Evolutionary conservation across 139 green algal species (phyloP).

Genomic region (Chlamydomonas asymmetrica): DNA sequence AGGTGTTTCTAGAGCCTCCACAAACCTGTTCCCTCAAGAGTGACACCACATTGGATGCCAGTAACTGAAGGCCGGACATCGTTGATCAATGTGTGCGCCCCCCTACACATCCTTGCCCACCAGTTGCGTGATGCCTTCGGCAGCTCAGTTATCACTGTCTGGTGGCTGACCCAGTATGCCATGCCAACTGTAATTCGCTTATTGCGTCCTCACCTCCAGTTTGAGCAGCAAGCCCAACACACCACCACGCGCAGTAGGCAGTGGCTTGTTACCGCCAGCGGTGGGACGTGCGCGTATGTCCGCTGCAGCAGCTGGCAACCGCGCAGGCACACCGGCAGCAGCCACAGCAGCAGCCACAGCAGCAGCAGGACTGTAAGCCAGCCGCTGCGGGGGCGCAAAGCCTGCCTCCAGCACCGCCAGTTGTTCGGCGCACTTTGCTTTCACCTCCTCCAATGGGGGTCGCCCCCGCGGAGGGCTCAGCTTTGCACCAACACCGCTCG

Average conservation of each 20-base stretch:
- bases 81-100: no score
- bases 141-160: no score
- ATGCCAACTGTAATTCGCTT: neutral
- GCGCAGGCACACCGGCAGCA: neutral
- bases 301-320: neutral
- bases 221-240: slow-evolving; percentile 1
- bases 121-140: no score
- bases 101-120: no score
- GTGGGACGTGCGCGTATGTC: no score
- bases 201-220: neutral
- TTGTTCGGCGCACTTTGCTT: neutral
- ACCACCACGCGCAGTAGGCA: neutral
- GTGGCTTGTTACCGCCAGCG: neutral
- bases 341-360: neutral
- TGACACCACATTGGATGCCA: no score
- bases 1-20: no score
- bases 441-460: neutral
- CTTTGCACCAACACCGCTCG: no score
- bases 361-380: neutral
- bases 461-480: neutral
- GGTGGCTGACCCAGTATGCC: neutral
- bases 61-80: no score
- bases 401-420: neutral
- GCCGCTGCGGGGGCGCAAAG: neutral
- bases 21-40: no score